These are phyloP conservation scores for Fusarium zealandicum DNA, from an alignment of 2,329 filamentous ascomycete species.

Conservation along the genomic window DNA sequence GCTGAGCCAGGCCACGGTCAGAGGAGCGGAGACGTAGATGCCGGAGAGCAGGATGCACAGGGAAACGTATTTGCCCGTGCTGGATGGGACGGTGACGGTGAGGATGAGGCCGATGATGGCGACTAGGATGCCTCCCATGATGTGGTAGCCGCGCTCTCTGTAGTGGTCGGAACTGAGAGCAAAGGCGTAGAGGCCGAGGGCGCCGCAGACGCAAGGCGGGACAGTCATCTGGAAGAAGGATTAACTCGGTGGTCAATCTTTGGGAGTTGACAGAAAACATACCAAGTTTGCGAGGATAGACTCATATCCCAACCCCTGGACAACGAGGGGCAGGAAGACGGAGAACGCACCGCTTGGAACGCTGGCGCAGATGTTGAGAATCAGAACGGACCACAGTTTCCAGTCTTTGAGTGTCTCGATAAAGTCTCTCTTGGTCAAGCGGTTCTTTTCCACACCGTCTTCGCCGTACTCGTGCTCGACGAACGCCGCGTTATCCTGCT, in stretches of 20 bases:
- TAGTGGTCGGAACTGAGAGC: slow-evolving; percentile 38
- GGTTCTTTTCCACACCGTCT: slow-evolving; percentile 37
- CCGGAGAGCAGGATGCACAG: slow-evolving; percentile 39
- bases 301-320: slow-evolving; percentile 40
- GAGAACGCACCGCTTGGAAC: slow-evolving; percentile 40
- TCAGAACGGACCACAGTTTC: slow-evolving; percentile 39
- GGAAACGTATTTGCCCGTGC: slow-evolving; percentile 34
- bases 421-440: slow-evolving; percentile 34
- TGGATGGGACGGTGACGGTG: slow-evolving; percentile 35
- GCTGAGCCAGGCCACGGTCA: slow-evolving; percentile 41
- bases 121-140: slow-evolving; percentile 34
- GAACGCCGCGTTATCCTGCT: slow-evolving; percentile 35
- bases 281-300: slow-evolving; percentile 41
- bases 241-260: neutral
- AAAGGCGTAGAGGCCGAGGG: slow-evolving; percentile 39
- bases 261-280: neutral
- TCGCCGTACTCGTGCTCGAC: slow-evolving; percentile 39
- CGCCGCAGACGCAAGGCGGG: slow-evolving; percentile 40
- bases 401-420: slow-evolving; percentile 41
- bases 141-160: slow-evolving; percentile 39
- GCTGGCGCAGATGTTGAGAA: slow-evolving; percentile 40
- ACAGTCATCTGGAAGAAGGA: slow-evolving; percentile 35
- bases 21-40: slow-evolving; percentile 38
- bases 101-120: slow-evolving; percentile 37
- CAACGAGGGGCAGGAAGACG: slow-evolving; percentile 39